Percentiles rank a stretch among this genome's conserved stretches.
Evolutionary conservation across 208 protist genomes (phyloP).

Genomic region (Leishmania major): DNA sequence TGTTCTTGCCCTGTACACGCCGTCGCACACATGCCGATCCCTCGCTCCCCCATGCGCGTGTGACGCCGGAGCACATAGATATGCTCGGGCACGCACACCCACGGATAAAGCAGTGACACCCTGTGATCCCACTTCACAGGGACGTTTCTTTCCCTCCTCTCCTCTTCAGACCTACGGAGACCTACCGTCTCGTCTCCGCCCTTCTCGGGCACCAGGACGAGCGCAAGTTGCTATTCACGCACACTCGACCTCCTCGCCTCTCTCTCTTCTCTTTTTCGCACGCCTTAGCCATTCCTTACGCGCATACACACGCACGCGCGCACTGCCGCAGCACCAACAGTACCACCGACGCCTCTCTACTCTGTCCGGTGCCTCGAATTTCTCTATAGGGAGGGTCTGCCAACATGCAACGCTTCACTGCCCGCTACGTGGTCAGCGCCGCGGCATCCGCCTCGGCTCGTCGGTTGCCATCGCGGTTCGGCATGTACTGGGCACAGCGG

Average conservation of each 20-base stretch:
- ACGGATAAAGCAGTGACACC: conserved; percentile 1
- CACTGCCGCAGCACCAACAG: background rate
- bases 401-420: conserved; percentile 27
- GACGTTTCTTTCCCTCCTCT: background rate
- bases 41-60: no score
- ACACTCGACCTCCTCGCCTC: background rate
- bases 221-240: background rate
- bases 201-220: background rate
- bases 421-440: conserved; percentile 9
- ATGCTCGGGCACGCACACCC: background rate
- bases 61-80: no score
- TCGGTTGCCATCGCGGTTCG: conserved; percentile 9
- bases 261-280: background rate
- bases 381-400: conserved; percentile 2
- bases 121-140: background rate
- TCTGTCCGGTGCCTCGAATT: background rate
- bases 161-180: background rate
- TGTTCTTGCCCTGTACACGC: background rate
- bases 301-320: background rate
- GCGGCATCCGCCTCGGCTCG: conserved; percentile 9
- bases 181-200: background rate
- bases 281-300: background rate
- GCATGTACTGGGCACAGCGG: conserved; percentile 15
- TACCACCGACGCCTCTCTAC: background rate
- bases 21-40: background rate